Conservation (phyloP, 1,139 yeast species). For the Geotrichum cucujoidarum region DNA sequence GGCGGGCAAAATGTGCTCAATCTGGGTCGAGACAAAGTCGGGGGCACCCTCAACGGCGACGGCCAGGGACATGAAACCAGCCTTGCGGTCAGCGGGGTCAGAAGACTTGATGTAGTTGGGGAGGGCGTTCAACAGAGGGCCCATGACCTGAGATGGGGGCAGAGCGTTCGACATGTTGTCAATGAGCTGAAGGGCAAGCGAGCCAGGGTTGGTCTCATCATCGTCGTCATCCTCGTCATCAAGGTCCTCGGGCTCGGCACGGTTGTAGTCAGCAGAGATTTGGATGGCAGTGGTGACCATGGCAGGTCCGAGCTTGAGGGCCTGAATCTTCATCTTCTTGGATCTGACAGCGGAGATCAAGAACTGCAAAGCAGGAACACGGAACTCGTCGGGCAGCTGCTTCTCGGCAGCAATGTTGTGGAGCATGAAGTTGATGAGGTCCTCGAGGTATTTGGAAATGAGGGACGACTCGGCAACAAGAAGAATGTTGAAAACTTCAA, state of each 20-base stretch:
- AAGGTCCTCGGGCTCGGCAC: constrained; percentile 57
- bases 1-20: constrained; percentile 67
- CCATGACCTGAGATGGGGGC: constrained; percentile 89
- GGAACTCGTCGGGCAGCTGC: constrained; percentile 69
- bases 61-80: constrained; percentile 76
- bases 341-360: constrained; percentile 76
- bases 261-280: constrained; percentile 72
- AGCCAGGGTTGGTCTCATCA: constrained; percentile 78
- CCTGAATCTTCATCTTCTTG: constrained; percentile 48
- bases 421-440: constrained; percentile 65
- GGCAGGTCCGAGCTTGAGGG: constrained; percentile 73
- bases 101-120: constrained; percentile 59
- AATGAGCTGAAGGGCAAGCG: constrained; percentile 74
- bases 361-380: constrained; percentile 81
- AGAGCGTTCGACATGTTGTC: constrained; percentile 74
- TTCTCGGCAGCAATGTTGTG: constrained; percentile 63
- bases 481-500: constrained; percentile 80
- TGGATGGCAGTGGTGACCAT: constrained; percentile 69
- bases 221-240: constrained; percentile 86
- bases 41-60: constrained; percentile 92
- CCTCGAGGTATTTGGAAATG: constrained; percentile 70
- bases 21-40: constrained; percentile 74
- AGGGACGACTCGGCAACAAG: constrained; percentile 70
- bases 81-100: constrained; percentile 78
- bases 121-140: constrained; percentile 68